Conservation (phyloP, 108 stramenopile genomes). For the Cyclotella kingstonii region DNA sequence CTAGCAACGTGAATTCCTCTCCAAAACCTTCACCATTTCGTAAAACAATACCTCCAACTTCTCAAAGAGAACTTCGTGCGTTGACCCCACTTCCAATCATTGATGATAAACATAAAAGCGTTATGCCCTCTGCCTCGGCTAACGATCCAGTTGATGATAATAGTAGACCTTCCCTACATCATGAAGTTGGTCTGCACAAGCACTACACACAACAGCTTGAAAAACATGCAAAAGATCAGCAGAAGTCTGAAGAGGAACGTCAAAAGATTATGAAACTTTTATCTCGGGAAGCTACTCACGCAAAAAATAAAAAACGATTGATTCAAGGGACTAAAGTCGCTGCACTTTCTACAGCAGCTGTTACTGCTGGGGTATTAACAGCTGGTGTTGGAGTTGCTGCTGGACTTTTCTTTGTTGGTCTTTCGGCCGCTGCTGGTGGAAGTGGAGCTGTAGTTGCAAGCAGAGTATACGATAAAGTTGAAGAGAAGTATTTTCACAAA, state of each 20-base stretch:
- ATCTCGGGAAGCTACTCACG: slow-evolving; percentile 22
- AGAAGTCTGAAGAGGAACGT: slow-evolving; percentile 36
- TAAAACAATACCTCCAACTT: slow-evolving; percentile 1
- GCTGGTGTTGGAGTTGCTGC: slow-evolving; percentile 78
- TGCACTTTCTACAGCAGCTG: slow-evolving; percentile 69
- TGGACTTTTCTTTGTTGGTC: slow-evolving; percentile 72
- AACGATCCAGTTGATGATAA: neutral
- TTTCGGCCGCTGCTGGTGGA: slow-evolving; percentile 77
- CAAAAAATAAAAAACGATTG: slow-evolving; percentile 51
- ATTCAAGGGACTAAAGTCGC: slow-evolving; percentile 70
- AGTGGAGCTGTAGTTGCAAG: slow-evolving; percentile 67
- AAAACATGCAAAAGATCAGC: slow-evolving; percentile 37
- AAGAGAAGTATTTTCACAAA: slow-evolving; percentile 23
- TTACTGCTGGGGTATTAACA: slow-evolving; percentile 73
- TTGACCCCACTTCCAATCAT: neutral
- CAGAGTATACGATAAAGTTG: slow-evolving; percentile 42
- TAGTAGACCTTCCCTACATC: neutral
- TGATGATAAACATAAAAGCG: no score
- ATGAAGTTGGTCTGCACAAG: slow-evolving; percentile 38
- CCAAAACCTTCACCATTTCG: slow-evolving; percentile 18
- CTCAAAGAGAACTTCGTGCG: neutral
- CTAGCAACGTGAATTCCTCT: no score
- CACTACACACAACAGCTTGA: slow-evolving; percentile 45
- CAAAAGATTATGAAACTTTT: slow-evolving; percentile 22
- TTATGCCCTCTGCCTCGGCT: no score